A percentile compares a stretch with the other conserved stretches of the same genome.
Conservation (phyloP, 352 stramenopile species). For the Globisporangium megalacanthum region DNA sequence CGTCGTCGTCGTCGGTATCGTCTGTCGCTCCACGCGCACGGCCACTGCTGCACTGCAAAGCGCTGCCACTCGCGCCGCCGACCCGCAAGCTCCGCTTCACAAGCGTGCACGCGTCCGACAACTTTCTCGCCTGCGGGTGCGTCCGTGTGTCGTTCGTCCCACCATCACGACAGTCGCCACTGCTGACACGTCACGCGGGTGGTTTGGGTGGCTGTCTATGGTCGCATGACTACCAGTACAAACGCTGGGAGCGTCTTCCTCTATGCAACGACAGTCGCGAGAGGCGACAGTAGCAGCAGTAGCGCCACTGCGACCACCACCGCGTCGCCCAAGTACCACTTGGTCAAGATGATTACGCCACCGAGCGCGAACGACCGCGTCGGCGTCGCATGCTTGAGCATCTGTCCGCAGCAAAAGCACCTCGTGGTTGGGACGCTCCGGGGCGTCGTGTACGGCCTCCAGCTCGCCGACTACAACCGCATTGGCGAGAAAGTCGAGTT, state of each 20-base stretch:
- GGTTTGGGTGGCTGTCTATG: not conserved
- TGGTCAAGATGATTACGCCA: constrained; percentile 85
- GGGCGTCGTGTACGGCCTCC: constrained; percentile 74
- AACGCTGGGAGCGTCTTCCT: constrained; percentile 81
- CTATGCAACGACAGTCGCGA: constrained; percentile 59
- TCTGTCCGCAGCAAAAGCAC: constrained; percentile 75
- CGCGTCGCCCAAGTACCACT: constrained; percentile 55
- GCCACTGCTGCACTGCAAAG: constrained; percentile 70
- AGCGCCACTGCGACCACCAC: not conserved
- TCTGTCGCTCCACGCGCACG: constrained; percentile 23
- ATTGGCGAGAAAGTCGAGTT: constrained; percentile 88
- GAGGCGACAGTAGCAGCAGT: constrained; percentile 14
- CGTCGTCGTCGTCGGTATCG: not conserved
- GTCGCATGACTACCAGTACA: constrained; percentile 19
- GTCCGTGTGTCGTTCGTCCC: constrained; percentile 3
- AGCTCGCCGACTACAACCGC: constrained; percentile 81
- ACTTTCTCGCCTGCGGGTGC: constrained; percentile 82
- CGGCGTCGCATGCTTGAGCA: constrained; percentile 66
- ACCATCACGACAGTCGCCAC: no score
- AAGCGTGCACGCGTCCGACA: constrained; percentile 79
- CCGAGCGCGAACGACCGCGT: constrained; percentile 59
- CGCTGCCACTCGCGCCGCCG: constrained; percentile 46
- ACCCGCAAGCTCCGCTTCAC: constrained; percentile 72
- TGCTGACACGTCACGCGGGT: no score
- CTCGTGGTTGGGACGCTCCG: constrained; percentile 76